These are phyloP conservation scores for Didymella arachidicola DNA, from an alignment of 2,329 filamentous ascomycete species.

Conservation along the genomic window DNA sequence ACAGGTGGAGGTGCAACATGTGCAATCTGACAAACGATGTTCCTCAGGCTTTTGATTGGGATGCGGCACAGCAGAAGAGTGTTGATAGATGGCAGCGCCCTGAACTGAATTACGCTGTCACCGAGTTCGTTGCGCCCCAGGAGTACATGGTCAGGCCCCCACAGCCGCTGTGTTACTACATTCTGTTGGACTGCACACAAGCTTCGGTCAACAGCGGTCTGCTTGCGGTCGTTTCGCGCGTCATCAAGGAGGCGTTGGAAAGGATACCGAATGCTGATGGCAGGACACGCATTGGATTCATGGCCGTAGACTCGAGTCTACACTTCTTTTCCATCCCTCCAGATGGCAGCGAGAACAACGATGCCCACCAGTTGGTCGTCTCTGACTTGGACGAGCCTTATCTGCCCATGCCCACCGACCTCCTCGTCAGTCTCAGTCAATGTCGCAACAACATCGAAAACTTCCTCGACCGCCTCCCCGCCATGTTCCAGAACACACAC, in stretches of 20 bases:
- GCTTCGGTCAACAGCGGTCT: constrained; percentile 83
- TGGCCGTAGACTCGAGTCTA: constrained; percentile 91
- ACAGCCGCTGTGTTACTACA: constrained; percentile 67
- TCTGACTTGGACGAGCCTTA: constrained; percentile 97
- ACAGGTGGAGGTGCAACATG: constrained; percentile 99
- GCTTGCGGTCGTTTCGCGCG: constrained; percentile 88
- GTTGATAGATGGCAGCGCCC: constrained; percentile 87
- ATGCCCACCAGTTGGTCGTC: constrained; percentile 90
- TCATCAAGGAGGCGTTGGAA: constrained; percentile 92
- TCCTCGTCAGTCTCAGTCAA: constrained; percentile 87
- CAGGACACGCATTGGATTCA: constrained; percentile 89
- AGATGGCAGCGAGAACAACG: constrained; percentile 82
- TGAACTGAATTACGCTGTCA: constrained; percentile 94
- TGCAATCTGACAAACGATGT: constrained; percentile 99
- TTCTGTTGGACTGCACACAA: constrained; percentile 38
- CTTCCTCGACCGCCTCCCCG: constrained; percentile 88
- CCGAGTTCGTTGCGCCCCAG: constrained; percentile 96
- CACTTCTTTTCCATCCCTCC: constrained; percentile 96
- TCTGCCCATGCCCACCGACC: constrained; percentile 88
- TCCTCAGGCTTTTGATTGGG: constrained; percentile 99
- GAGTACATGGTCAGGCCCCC: constrained; percentile 99
- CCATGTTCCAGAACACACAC: constrained; percentile 96
- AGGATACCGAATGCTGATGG: constrained; percentile 98
- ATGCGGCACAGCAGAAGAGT: constrained; percentile 86
- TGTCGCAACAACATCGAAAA: constrained; percentile 89